Percentiles rank a stretch among this genome's conserved stretches.
Evolutionary conservation across 148 eudicot species (phyloP).

Genomic region (Rheum nobile): DNA sequence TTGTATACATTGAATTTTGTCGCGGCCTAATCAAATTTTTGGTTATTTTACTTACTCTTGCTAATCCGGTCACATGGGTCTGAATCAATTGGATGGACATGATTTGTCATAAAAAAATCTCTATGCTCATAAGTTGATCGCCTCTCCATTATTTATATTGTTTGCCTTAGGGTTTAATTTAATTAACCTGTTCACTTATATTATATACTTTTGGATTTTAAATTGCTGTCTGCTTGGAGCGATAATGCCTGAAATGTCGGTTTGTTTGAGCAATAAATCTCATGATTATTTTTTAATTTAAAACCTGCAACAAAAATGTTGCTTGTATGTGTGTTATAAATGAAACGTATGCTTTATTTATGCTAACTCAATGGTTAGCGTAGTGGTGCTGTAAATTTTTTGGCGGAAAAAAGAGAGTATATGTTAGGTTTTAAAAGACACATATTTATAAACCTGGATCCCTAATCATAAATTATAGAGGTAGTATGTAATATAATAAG

Average conservation of each 20-base stretch:
- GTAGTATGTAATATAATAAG: background rate
- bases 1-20: constrained; percentile 7
- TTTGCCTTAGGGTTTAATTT: background rate
- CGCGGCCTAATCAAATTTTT: background rate
- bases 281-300: background rate
- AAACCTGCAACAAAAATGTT: background rate
- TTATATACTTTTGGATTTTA: background rate
- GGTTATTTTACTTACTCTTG: background rate
- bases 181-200: background rate
- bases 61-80: constrained; percentile 7
- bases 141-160: background rate
- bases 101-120: background rate
- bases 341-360: background rate
- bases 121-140: background rate
- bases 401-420: too few species aligned
- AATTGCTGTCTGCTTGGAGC: constrained; percentile 4
- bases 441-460: background rate
- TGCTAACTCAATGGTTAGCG: background rate
- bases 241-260: constrained; percentile 7
- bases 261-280: constrained; percentile 2
- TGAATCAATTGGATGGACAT: constrained; percentile 8
- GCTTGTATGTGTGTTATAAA: background rate
- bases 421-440: background rate
- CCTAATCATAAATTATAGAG: background rate
- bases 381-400: too few species aligned